phyloP scores from a whole-genome alignment of 129 eudicot species.

The Cynara cardunculus region DNA sequence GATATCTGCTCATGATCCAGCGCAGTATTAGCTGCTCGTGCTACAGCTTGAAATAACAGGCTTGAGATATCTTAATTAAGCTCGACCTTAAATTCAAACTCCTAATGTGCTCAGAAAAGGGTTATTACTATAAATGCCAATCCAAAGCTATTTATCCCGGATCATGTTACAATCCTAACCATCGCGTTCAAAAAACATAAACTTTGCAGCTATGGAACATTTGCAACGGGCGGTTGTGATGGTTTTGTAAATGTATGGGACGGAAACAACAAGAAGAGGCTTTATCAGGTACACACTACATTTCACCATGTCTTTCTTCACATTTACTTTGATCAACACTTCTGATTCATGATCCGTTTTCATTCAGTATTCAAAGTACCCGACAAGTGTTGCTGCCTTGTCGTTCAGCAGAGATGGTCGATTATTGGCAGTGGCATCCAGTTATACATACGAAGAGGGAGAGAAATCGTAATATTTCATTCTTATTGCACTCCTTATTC shows the following conservation, averaged over 20 bases:
- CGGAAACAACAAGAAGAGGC: slow-evolving; percentile 86
- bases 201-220: slow-evolving; percentile 75
- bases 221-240: slow-evolving; percentile 94
- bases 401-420: slow-evolving; percentile 87
- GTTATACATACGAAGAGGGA: slow-evolving; percentile 86
- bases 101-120: too few relatives aligned
- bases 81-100: too few relatives aligned
- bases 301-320: neutral
- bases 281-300: slow-evolving; percentile 60
- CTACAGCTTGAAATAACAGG: too few relatives aligned
- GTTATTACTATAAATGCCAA: neutral
- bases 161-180: neutral
- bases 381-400: slow-evolving; percentile 75
- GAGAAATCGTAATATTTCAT: slow-evolving; percentile 61
- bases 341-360: slow-evolving; percentile 4
- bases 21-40: too few relatives aligned
- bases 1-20: neutral
- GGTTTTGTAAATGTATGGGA: slow-evolving; percentile 92
- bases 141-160: neutral
- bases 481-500: neutral
- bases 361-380: slow-evolving; percentile 75
- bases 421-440: slow-evolving; percentile 77
- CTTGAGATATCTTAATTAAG: too few relatives aligned
- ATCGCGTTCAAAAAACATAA: neutral
- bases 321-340: neutral